Evolutionary conservation across 2,329 filamentous ascomycete genomes (phyloP).

Genomic region (Zymoseptoria crescenta): DNA sequence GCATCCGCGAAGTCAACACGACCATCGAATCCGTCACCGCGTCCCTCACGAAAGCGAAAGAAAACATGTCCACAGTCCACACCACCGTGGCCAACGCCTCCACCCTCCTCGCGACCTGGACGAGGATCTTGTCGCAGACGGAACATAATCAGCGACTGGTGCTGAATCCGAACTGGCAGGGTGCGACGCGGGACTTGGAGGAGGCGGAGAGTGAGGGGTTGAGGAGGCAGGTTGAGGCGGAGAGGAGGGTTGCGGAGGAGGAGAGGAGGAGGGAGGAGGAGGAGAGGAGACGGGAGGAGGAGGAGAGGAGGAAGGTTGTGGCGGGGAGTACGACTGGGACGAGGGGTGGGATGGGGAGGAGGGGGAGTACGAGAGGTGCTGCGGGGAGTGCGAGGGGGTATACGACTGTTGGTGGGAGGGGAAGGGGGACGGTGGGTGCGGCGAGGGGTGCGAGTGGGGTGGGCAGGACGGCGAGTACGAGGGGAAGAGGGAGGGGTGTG

Average conservation of each 20-base stretch:
- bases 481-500: slow-evolving; percentile 28
- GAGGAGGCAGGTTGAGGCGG: slow-evolving; percentile 65
- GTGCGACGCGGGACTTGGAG: slow-evolving; percentile 75
- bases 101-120: slow-evolving; percentile 88
- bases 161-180: slow-evolving; percentile 81
- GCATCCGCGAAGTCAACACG: slow-evolving; percentile 76
- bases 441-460: slow-evolving; percentile 38
- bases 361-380: slow-evolving; percentile 25
- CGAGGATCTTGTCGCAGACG: slow-evolving; percentile 88
- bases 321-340: slow-evolving; percentile 31
- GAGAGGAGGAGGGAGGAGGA: slow-evolving; percentile 62
- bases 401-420: slow-evolving; percentile 40
- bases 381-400: slow-evolving; percentile 30
- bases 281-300: slow-evolving; percentile 46
- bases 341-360: slow-evolving; percentile 29
- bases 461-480: slow-evolving; percentile 28
- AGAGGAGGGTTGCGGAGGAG: slow-evolving; percentile 69
- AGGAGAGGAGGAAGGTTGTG: slow-evolving; percentile 49
- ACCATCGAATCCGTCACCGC: slow-evolving; percentile 72
- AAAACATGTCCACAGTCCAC: slow-evolving; percentile 78
- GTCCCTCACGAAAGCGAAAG: slow-evolving; percentile 62
- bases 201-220: slow-evolving; percentile 76
- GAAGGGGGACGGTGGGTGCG: slow-evolving; percentile 41
- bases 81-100: slow-evolving; percentile 81
- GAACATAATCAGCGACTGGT: slow-evolving; percentile 95